phyloP scores from a whole-genome alignment of 1,284 basidiomycete species.

The Phellinidium pouzarii region DNA sequence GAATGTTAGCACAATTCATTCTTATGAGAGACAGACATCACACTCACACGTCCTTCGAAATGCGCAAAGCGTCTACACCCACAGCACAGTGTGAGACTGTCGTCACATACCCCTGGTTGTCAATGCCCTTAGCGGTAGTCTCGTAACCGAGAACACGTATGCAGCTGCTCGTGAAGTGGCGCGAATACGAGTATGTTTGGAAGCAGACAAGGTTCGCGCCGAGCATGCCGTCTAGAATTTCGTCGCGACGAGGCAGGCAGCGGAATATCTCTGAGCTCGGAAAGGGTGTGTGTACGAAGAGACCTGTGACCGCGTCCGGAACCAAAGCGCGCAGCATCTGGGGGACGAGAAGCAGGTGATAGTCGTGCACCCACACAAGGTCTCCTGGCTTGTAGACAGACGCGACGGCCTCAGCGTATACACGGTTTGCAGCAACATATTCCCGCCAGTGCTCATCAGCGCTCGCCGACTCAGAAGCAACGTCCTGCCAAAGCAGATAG shows the following conservation, averaged over 20 bases:
- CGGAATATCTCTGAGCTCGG: constrained; percentile 95
- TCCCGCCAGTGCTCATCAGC: constrained; percentile 84
- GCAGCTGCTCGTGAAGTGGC: constrained; percentile 93
- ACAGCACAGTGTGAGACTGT: constrained; percentile 91
- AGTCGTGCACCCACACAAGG: constrained; percentile 86
- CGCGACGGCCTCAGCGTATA: constrained; percentile 77
- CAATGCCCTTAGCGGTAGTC: constrained; percentile 61
- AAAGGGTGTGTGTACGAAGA: constrained; percentile 98
- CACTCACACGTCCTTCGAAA: constrained; percentile 72
- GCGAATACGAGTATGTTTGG: constrained; percentile 93
- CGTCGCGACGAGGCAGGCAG: constrained; percentile 83
- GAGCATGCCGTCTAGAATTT: constrained; percentile 97
- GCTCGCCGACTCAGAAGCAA: constrained; percentile 70
- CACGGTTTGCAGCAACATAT: constrained; percentile 81
- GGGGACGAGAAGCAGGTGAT: constrained; percentile 90
- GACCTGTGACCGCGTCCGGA: constrained; percentile 77
- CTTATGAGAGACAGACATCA: constrained; percentile 1
- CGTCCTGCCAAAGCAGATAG: constrained; percentile 97
- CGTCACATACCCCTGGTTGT: constrained; percentile 84
- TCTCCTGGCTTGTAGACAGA: constrained; percentile 83
- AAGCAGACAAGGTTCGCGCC: constrained; percentile 95
- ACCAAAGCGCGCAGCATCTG: constrained; percentile 75
- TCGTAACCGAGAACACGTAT: constrained; percentile 97
- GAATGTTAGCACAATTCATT: not conserved
- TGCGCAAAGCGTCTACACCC: constrained; percentile 92